Percentiles rank a stretch among this genome's conserved stretches.
Conservation (phyloP, 148 eudicot genomes). For the Vaccinium corymbosum region DNA sequence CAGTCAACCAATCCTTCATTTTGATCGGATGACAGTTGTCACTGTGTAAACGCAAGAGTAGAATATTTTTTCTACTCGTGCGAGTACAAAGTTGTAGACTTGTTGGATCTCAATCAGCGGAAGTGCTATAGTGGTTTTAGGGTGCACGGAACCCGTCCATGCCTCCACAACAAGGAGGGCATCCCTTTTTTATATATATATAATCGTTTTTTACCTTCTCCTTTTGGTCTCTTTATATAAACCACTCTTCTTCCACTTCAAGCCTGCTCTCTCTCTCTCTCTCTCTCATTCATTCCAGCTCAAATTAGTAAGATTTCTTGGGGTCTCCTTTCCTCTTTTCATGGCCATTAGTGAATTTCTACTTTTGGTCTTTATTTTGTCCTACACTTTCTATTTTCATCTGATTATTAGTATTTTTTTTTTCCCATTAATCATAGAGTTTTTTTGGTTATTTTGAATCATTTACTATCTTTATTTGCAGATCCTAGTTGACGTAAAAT, state of each 20-base stretch:
- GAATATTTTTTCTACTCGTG: background rate
- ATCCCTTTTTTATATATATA: background rate
- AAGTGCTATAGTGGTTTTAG: background rate
- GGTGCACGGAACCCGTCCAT: slow-evolving; percentile 3
- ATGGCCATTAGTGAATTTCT: background rate
- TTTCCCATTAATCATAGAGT: background rate
- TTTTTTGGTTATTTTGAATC: background rate
- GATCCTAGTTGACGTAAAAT: background rate
- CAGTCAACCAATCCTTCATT: background rate
- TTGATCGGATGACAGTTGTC: background rate
- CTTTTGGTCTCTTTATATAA: background rate
- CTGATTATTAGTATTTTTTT: background rate
- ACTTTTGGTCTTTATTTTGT: background rate
- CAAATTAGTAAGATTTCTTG: slow-evolving; percentile 17
- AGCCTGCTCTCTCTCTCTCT: background rate
- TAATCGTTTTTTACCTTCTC: background rate
- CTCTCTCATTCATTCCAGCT: background rate
- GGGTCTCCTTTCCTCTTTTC: background rate
- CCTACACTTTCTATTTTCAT: background rate
- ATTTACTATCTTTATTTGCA: background rate
- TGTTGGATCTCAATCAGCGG: background rate
- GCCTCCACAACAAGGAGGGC: background rate
- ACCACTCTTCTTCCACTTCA: background rate
- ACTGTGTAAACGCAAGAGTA: background rate
- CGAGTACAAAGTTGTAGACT: too few species aligned